These are phyloP conservation scores for Torulaspora franciscae DNA, from an alignment of 805 yeast species.

Conservation along the genomic window DNA sequence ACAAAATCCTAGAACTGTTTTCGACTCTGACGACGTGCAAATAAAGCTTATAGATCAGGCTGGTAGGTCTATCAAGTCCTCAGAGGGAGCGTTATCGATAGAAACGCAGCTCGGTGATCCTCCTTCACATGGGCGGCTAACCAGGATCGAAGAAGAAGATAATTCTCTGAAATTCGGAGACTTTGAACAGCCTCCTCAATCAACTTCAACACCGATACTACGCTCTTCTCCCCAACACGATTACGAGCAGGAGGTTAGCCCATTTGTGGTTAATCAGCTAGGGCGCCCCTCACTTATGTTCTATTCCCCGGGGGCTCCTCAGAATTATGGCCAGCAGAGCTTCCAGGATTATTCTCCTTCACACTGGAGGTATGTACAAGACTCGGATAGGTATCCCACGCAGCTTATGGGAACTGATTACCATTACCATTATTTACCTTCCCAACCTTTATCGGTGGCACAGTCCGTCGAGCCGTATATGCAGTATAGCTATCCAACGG, in stretches of 20 bases:
- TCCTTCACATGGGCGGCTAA: conserved; percentile 15
- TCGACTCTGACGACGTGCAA: conserved; percentile 13
- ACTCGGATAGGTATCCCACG: background rate
- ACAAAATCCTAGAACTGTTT: conserved; percentile 5
- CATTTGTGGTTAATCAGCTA: background rate
- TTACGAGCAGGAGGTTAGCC: background rate
- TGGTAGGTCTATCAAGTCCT: background rate
- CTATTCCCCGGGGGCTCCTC: conserved; percentile 4
- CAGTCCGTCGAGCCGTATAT: conserved; percentile 2
- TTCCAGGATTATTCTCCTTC: conserved; percentile 9
- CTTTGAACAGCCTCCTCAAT: conserved; percentile 31
- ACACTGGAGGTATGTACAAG: conserved; percentile 3
- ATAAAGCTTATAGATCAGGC: conserved; percentile 8
- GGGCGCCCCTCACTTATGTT: conserved; percentile 1
- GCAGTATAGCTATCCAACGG: conserved; percentile 6
- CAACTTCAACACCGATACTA: conserved; percentile 30
- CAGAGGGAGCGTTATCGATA: conserved; percentile 1
- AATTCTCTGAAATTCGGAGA: conserved; percentile 27
- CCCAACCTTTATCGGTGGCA: conserved; percentile 2
- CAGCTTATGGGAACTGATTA: background rate
- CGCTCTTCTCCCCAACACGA: background rate
- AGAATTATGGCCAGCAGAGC: background rate
- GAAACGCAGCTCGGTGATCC: conserved; percentile 1
- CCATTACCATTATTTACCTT: conserved; percentile 1
- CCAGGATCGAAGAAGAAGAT: conserved; percentile 11